phyloP scores from a whole-genome alignment of 164 flowering plant genomes.

The Euptelea pleiosperma region DNA sequence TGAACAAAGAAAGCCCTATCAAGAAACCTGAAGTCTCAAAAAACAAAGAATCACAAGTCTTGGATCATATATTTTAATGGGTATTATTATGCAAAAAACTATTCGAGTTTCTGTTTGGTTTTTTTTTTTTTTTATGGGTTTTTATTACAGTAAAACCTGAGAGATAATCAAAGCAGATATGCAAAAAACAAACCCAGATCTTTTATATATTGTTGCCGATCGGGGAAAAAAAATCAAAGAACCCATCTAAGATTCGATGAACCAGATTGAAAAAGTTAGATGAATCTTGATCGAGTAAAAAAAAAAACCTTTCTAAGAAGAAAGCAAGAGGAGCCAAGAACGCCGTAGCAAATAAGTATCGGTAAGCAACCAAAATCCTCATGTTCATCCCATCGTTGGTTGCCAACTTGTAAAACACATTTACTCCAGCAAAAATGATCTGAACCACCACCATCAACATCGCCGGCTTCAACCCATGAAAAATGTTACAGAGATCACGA shows the following conservation, averaged over 20 bases:
- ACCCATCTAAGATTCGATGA: not conserved
- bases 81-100: too few relatives aligned
- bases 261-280: not conserved
- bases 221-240: not conserved
- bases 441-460: slow-evolving; percentile 54
- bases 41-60: too few relatives aligned
- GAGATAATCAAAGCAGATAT: too few relatives aligned
- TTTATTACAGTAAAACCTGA: too few relatives aligned
- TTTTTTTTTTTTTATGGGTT: too few relatives aligned
- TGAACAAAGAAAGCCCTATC: too few relatives aligned
- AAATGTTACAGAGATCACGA: slow-evolving; percentile 5
- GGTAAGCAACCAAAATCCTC: slow-evolving; percentile 53
- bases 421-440: slow-evolving; percentile 36
- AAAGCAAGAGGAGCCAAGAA: slow-evolving; percentile 55
- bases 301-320: slow-evolving; percentile 48
- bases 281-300: not conserved
- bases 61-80: too few relatives aligned
- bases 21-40: too few relatives aligned
- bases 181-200: too few relatives aligned
- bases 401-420: slow-evolving; percentile 52
- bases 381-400: slow-evolving; percentile 52
- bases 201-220: too few relatives aligned
- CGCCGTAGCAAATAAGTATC: slow-evolving; percentile 51
- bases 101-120: too few relatives aligned
- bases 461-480: slow-evolving; percentile 47